A percentile compares a stretch with the other conserved stretches of the same genome.
Conservation (phyloP, 805 yeast genomes). For the Candida patagonica region DNA sequence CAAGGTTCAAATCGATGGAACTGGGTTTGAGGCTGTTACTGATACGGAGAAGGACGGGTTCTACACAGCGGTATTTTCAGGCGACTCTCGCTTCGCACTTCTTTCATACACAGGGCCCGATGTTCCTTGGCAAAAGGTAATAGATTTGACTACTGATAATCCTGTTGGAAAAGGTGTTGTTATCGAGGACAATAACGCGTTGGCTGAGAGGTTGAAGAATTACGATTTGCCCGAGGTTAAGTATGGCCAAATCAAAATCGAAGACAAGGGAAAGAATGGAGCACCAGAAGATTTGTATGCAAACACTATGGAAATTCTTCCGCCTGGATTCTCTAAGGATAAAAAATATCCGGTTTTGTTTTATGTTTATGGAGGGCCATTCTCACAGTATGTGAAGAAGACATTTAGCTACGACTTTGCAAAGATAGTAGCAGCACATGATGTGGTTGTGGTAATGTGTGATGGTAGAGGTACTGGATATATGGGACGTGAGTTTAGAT, state of each 20-base stretch:
- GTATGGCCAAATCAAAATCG: constrained; percentile 36
- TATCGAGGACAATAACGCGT: constrained; percentile 24
- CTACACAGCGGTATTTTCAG: constrained; percentile 64
- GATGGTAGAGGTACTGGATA: constrained; percentile 97
- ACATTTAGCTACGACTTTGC: constrained; percentile 57
- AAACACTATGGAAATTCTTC: constrained; percentile 69
- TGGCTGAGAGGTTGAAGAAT: constrained; percentile 20
- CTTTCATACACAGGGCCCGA: constrained; percentile 70
- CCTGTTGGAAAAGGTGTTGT: constrained; percentile 24
- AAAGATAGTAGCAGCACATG: constrained; percentile 63
- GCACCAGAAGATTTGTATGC: constrained; percentile 28
- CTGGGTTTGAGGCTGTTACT: constrained; percentile 37
- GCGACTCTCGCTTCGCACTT: constrained; percentile 65
- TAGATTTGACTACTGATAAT: constrained; percentile 41
- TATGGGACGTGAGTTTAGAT: constrained; percentile 70
- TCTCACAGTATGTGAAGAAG: constrained; percentile 72
- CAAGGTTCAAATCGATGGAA: constrained; percentile 48
- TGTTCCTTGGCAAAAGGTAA: constrained; percentile 67
- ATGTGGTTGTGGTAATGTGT: constrained; percentile 84
- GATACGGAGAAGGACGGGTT: constrained; percentile 50
- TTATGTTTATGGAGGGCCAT: constrained; percentile 93
- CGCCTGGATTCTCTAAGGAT: constrained; percentile 49
- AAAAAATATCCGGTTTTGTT: constrained; percentile 78
- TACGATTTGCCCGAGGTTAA: constrained; percentile 50
- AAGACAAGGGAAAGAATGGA: constrained; percentile 36